Percentiles rank a stretch among this genome's conserved stretches.
Conservation (phyloP, 2,329 filamentous ascomycete species). For the Arthrobotrys pseudoclavata region DNA sequence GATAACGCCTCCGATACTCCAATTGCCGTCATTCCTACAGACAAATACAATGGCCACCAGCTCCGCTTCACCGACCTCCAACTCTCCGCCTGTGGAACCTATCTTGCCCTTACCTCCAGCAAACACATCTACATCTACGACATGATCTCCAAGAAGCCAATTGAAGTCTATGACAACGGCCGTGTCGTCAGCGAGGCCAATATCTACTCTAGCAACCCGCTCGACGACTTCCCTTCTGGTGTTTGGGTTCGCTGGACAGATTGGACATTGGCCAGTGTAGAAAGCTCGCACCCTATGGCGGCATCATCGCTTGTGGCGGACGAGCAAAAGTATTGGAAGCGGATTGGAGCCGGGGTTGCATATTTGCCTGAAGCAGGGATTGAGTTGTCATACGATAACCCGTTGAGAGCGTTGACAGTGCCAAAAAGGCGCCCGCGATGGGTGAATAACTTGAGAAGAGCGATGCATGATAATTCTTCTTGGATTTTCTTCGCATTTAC, state of each 20-base stretch:
- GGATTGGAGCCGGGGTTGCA: constrained; percentile 45
- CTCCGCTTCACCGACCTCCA: constrained; percentile 51
- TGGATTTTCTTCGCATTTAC: constrained; percentile 40
- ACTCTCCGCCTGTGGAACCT: constrained; percentile 62
- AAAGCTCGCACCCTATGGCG: constrained; percentile 24
- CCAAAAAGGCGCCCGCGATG: constrained; percentile 49
- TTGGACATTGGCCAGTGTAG: constrained; percentile 39
- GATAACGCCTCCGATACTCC: constrained; percentile 57
- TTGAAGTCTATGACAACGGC: constrained; percentile 63
- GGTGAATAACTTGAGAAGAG: constrained; percentile 44
- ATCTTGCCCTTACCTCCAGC: constrained; percentile 63
- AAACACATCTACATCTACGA: constrained; percentile 64
- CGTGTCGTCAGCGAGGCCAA: constrained; percentile 62
- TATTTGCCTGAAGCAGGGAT: constrained; percentile 55
- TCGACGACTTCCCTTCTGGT: constrained; percentile 63
- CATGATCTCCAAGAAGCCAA: constrained; percentile 63
- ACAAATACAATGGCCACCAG: constrained; percentile 53
- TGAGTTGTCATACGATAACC: constrained; percentile 57
- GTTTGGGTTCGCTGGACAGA: constrained; percentile 63
- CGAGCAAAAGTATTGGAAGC: constrained; percentile 53
- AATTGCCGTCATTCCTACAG: constrained; percentile 62
- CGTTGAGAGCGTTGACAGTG: constrained; percentile 50
- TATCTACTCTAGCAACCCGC: constrained; percentile 62
- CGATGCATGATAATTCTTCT: constrained; percentile 49
- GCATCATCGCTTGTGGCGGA: constrained; percentile 27